These are phyloP conservation scores for Chalciporus chontae DNA, from an alignment of 768 basidiomycete species.

Conservation along the genomic window DNA sequence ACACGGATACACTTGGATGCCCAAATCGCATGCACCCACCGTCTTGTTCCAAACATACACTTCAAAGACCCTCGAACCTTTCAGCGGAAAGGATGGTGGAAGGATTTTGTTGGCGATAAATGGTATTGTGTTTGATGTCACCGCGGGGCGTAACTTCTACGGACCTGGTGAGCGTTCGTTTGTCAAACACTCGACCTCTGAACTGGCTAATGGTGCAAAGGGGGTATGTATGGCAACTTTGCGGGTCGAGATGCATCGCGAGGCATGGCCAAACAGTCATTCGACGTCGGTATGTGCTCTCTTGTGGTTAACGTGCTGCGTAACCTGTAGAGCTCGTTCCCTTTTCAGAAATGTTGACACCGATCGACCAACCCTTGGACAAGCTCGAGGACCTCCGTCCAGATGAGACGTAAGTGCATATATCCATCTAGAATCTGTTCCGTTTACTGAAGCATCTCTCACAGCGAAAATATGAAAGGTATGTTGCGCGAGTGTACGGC, in stretches of 20 bases:
- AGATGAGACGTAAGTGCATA: conserved; percentile 72
- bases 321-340: background rate
- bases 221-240: conserved; percentile 96
- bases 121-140: conserved; percentile 90
- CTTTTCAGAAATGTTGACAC: conserved; percentile 79
- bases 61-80: conserved; percentile 67
- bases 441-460: background rate
- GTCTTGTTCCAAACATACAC: conserved; percentile 78
- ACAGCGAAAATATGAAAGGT: conserved; percentile 92
- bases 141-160: conserved; percentile 86
- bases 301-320: background rate
- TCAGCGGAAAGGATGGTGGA: conserved; percentile 58
- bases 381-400: conserved; percentile 71
- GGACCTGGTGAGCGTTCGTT: conserved; percentile 70
- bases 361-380: conserved; percentile 83
- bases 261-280: conserved; percentile 98
- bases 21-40: conserved; percentile 74
- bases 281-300: conserved; percentile 67
- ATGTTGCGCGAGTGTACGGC: background rate
- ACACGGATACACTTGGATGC: conserved; percentile 89
- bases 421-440: background rate
- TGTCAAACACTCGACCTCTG: background rate
- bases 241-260: conserved; percentile 94
- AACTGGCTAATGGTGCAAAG: conserved; percentile 37
- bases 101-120: conserved; percentile 86